Evolutionary conservation across 805 yeast genomes (phyloP).

Genomic region (Nematodospora valgi): DNA sequence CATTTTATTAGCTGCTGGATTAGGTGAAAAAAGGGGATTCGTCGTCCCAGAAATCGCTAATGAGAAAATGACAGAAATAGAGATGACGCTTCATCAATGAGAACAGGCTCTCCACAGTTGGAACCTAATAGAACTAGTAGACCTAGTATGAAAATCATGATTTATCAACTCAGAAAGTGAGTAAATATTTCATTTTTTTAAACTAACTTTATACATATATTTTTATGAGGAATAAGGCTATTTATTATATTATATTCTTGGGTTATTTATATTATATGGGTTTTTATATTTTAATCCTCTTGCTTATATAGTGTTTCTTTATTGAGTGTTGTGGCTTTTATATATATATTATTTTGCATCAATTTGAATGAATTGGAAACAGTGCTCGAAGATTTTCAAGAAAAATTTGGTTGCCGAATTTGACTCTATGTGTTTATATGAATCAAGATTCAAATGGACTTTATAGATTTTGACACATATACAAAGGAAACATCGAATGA

Average conservation of each 20-base stretch:
- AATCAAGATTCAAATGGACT: constrained; percentile 28
- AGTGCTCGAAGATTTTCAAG: not conserved
- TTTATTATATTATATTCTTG: too few species aligned
- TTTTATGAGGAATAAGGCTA: too few species aligned
- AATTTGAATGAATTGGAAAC: not conserved
- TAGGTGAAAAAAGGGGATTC: constrained; percentile 2
- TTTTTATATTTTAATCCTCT: too few species aligned
- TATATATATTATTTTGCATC: not conserved
- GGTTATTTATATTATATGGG: too few species aligned
- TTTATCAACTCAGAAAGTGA: constrained; percentile 21
- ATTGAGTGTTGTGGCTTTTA: not conserved
- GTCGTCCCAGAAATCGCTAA: too few species aligned
- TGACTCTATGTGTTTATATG: too few species aligned
- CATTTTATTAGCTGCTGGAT: constrained; percentile 28
- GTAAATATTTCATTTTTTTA: too few species aligned
- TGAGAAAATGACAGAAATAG: constrained; percentile 1
- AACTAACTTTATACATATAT: too few species aligned
- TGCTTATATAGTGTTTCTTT: not conserved
- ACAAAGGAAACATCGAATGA: constrained; percentile 8
- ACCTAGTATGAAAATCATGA: constrained; percentile 28
- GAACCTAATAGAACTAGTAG: too few species aligned
- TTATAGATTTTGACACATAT: constrained; percentile 37
- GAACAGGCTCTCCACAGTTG: not conserved
- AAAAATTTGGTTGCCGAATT: not conserved
- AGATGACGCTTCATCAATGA: constrained; percentile 7